Evolutionary conservation across 139 green algal genomes (phyloP), one percentile per base, ranked within the genome.

Genomic region (Auxenochlorella pyrenoidosa): DNA sequence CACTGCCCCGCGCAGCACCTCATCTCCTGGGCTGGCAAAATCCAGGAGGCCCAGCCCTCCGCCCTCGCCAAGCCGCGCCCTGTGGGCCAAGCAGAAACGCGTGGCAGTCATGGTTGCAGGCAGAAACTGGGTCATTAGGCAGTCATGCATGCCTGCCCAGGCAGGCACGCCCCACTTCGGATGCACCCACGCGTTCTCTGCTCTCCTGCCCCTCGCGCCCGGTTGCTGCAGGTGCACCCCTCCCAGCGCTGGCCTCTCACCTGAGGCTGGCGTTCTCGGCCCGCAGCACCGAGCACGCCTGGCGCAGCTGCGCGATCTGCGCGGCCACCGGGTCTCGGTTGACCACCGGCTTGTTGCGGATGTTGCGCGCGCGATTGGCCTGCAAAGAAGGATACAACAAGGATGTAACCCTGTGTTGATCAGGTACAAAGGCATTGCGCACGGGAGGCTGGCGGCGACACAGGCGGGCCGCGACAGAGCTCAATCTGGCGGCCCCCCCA

Each of bases 301-400:
- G 91, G 22, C 96, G 90, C 73, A 98, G 92, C n/a, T 92, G 83
- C 22, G 94, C 89, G 4, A 98, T 87, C 89, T 97, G 93, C 34
- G 94, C 94, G 16, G 94, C 94, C 41, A 95, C 88, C 5, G 96
- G 96, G 92, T 98, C 96, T 5, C 96, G 84, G 86, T 99, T 99
- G 30, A 99, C 95, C 22, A 95, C 93, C 30, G 97, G 97, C 90
- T 97, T 99, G 93, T 99, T 99, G 76, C 94, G 93, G 91, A 99
- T 99, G 90, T 97, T 94, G 51, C 96, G 91, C 3, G 97, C 97
- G 0, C 96, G 94, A 79, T 96, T 95, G 28, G 96, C 96, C 76
- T 98, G 54, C 54, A 24, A 13, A 2, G 2, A 63, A 63, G 54
- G 54, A 24, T n/a, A n/a, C n/a, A 63, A 24, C 16, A 22, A 24